Conservation (phyloP, 352 stramenopile species). For the Globisporangium rhizosaccharum region DNA sequence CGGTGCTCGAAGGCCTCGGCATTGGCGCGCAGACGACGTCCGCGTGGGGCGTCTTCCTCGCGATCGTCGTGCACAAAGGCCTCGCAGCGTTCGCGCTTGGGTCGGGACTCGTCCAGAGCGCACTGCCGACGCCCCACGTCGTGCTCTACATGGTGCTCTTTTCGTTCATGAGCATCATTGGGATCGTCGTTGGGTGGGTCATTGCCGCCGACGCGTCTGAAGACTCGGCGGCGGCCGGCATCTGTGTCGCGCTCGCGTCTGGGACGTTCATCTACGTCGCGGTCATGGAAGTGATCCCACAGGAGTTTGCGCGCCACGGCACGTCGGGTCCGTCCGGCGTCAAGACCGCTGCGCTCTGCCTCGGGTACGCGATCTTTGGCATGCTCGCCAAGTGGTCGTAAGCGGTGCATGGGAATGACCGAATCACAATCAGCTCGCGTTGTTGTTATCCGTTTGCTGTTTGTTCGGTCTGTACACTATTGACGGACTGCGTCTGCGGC, state of each 20-base stretch:
- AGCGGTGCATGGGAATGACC: background rate
- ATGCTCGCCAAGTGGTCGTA: constrained; percentile 76
- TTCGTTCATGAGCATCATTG: constrained; percentile 52
- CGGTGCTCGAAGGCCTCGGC: constrained; percentile 67
- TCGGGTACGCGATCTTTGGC: constrained; percentile 73
- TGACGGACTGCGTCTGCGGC: background rate
- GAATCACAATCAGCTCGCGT: background rate
- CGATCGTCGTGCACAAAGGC: constrained; percentile 77
- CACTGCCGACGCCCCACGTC: constrained; percentile 37
- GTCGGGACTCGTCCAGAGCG: constrained; percentile 61
- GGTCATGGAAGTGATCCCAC: constrained; percentile 83
- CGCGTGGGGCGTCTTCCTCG: constrained; percentile 72
- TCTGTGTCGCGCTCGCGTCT: constrained; percentile 63
- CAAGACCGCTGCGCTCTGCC: constrained; percentile 52
- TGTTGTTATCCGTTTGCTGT: background rate
- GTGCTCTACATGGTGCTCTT: constrained; percentile 45
- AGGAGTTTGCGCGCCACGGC: constrained; percentile 59
- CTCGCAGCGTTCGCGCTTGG: constrained; percentile 68
- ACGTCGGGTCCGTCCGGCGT: constrained; percentile 11
- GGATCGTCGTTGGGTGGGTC: constrained; percentile 41
- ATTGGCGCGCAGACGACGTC: constrained; percentile 65
- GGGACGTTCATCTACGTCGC: constrained; percentile 85
- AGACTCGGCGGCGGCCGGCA: constrained; percentile 37
- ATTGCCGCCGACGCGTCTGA: constrained; percentile 32
- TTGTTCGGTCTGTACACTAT: constrained; percentile 6